Evolutionary conservation across 2,329 filamentous ascomycete genomes (phyloP), one percentile per base, ranked within the genome.

Genomic region (Plenodomus lindquistii): DNA sequence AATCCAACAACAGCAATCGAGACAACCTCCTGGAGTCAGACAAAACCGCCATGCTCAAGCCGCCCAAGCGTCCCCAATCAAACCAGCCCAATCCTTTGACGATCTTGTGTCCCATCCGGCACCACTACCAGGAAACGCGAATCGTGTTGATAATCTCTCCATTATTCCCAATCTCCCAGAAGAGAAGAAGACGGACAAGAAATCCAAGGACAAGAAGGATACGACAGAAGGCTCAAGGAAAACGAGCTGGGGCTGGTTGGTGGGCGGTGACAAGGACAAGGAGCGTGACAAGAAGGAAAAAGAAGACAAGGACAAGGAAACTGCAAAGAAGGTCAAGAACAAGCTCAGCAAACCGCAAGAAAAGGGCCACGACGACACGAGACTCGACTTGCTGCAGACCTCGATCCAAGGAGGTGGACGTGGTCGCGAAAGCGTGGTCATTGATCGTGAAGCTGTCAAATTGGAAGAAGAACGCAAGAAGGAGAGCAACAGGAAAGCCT

Each of bases 401-500:
- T 95, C 92, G 0, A 92, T 95, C 66, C 93, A 97, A 41, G 77
- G 80, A 1, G 79, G 78, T 16, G 62, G 54, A 31, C 71, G 68
- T 21, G 87, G 87, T 2, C 85, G 93, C 11, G 93, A 97, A 71
- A 96, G 90, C 63, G 74, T 96, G 18, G 82, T 95, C 0, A 73
- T 96, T 35, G 91, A 97, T 62, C 86, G 92, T 16, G 87, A 94
- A 19, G 85, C 75, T 52, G 72, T 87, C 53, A 91, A 87, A 66
- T 75, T 94, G 7, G 85, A 91, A 48, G 88, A 91, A 57, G 91
- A 96, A 63, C 83, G 89, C 37, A 93, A 87, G 73, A 95, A 94
- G 69, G 87, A 91, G 57, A 86, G 83, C 60, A 81, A 77, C 54
- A 85, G 90, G 37, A 94, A 91, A 67, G 82, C 85, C 4, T 81